Evolutionary conservation across 805 yeast genomes (phyloP).

Genomic region (Wickerhamiella nectarea): DNA sequence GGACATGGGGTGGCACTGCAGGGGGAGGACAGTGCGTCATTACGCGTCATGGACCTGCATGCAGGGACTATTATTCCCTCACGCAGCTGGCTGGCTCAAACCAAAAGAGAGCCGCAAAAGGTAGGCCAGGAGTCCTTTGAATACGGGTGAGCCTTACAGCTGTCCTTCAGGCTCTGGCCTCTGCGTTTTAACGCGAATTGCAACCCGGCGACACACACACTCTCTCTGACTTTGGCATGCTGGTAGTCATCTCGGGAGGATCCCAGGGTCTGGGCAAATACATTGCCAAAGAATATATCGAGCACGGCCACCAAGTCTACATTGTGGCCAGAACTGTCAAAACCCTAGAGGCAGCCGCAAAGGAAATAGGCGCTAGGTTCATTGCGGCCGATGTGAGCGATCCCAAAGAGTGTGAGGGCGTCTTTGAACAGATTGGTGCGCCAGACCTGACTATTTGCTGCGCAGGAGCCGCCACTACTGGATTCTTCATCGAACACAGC

Average conservation of each 20-base stretch:
- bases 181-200: no score
- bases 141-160: no score
- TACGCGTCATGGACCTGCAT: no score
- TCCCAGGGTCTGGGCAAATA: conserved; percentile 89
- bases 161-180: no score
- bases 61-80: no score
- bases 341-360: conserved; percentile 24
- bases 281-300: conserved; percentile 45
- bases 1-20: no score
- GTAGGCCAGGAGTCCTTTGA: no score
- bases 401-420: conserved; percentile 36
- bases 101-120: no score
- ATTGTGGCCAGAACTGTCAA: conserved; percentile 63
- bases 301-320: conserved; percentile 47
- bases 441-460: conserved; percentile 75
- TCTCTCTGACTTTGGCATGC: no score
- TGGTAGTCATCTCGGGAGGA: conserved; percentile 77
- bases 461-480: conserved; percentile 79
- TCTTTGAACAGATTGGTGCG: conserved; percentile 30
- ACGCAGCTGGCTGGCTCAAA: no score
- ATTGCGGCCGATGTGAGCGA: conserved; percentile 52
- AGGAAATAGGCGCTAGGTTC: neutral
- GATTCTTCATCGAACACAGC: conserved; percentile 55
- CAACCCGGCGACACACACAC: no score
- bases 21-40: no score